Conservation (phyloP, 192 early-diverging fungal species). For the Coemansia sp. region DNA sequence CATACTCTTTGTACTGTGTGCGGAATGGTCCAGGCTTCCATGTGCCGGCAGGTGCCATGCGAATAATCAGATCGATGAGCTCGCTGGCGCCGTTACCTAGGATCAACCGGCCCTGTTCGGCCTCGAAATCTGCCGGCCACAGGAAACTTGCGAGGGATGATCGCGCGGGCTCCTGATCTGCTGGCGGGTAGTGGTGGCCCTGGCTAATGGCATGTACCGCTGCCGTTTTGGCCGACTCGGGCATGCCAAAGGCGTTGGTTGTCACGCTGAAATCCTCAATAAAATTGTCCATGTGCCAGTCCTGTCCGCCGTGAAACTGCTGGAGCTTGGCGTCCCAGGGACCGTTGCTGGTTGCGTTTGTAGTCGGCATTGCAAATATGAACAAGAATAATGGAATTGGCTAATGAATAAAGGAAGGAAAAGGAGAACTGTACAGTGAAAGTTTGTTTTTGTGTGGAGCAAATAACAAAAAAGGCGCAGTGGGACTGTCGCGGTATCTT, state of each 20-base stretch:
- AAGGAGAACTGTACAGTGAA: neutral
- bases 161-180: constrained; percentile 89
- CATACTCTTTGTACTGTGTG: constrained; percentile 89
- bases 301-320: constrained; percentile 87
- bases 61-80: constrained; percentile 84
- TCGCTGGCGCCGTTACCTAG: constrained; percentile 90
- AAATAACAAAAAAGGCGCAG: neutral
- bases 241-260: constrained; percentile 85
- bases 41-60: constrained; percentile 69
- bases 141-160: constrained; percentile 76
- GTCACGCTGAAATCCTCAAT: constrained; percentile 91
- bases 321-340: constrained; percentile 86
- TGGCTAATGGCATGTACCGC: constrained; percentile 65
- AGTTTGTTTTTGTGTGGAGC: neutral
- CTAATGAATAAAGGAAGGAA: constrained; percentile 5
- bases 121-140: constrained; percentile 63
- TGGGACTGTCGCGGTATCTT: neutral
- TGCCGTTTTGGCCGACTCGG: constrained; percentile 69
- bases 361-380: constrained; percentile 14
- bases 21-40: constrained; percentile 87
- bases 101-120: constrained; percentile 66
- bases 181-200: constrained; percentile 88
- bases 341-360: constrained; percentile 19
- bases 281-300: constrained; percentile 84
- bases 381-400: constrained; percentile 1